Evolutionary conservation across 441 rosid genomes (phyloP).

Genomic region (Populus hybrid): DNA sequence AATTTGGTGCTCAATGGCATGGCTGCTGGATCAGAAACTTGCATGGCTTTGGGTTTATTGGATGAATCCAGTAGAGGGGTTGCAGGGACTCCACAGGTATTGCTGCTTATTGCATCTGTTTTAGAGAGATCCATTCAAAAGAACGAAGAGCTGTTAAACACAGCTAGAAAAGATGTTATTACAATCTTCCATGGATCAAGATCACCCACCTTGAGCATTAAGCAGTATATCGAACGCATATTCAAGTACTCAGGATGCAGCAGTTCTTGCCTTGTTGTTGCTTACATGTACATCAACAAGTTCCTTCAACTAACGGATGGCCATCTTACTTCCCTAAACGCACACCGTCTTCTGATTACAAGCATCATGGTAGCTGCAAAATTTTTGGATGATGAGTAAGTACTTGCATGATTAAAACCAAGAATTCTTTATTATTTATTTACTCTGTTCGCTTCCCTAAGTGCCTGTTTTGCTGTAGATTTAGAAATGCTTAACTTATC

Average conservation of each 20-base stretch:
- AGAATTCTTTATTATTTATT: neutral
- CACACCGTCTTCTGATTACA: conserved; percentile 73
- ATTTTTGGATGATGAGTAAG: conserved; percentile 62
- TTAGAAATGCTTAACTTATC: neutral
- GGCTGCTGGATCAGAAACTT: conserved; percentile 23
- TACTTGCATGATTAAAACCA: neutral
- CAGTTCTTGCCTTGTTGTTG: conserved; percentile 57
- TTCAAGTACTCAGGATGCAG: conserved; percentile 62
- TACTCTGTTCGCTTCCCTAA: neutral
- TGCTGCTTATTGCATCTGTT: conserved; percentile 36
- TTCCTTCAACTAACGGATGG: conserved; percentile 31
- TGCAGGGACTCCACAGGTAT: conserved; percentile 31
- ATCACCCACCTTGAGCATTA: conserved; percentile 45
- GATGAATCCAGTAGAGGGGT: neutral
- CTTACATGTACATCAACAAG: conserved; percentile 50
- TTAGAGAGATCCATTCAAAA: conserved; percentile 46
- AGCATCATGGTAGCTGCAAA: conserved; percentile 66
- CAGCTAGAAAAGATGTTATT: conserved; percentile 32
- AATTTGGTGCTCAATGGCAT: conserved; percentile 7
- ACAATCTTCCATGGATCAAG: conserved; percentile 61
- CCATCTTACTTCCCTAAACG: conserved; percentile 48
- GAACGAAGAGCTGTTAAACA: conserved; percentile 23
- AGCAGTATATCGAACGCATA: conserved; percentile 57
- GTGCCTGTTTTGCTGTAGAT: neutral
- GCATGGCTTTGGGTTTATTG: conserved; percentile 22